These are phyloP conservation scores for Schizopora paradoxa DNA, from an alignment of 1,284 basidiomycete species.

Conservation along the genomic window DNA sequence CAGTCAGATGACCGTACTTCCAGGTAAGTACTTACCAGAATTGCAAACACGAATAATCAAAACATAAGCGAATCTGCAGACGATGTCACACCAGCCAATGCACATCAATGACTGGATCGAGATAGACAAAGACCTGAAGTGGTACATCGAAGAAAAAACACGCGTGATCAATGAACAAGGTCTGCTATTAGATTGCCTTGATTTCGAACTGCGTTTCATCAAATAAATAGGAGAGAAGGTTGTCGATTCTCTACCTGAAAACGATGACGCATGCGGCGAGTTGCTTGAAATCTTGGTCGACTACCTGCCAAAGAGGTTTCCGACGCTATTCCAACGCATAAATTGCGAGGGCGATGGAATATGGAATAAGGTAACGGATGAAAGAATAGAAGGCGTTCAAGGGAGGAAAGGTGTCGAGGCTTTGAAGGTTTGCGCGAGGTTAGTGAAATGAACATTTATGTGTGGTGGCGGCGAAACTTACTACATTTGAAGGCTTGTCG, in stretches of 20 bases:
- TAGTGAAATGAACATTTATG: neutral
- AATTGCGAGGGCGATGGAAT: constrained; percentile 25
- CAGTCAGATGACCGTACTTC: constrained; percentile 32
- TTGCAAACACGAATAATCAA: neutral
- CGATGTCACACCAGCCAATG: constrained; percentile 38
- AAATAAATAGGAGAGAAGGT: constrained; percentile 29
- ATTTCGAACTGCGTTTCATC: constrained; percentile 1
- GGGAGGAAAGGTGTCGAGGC: constrained; percentile 29
- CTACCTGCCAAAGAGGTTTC: constrained; percentile 36
- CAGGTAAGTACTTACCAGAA: constrained; percentile 23
- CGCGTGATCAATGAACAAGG: constrained; percentile 32
- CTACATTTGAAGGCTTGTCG: constrained; percentile 30
- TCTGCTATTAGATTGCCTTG: constrained; percentile 8
- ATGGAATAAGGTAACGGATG: constrained; percentile 32
- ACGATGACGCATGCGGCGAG: constrained; percentile 34
- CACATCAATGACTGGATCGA: constrained; percentile 39
- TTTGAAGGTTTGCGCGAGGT: constrained; percentile 27
- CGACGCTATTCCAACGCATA: constrained; percentile 30
- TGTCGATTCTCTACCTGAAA: constrained; percentile 35
- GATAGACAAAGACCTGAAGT: constrained; percentile 34
- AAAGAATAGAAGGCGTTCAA: constrained; percentile 22
- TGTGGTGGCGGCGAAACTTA: neutral
- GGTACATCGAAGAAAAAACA: constrained; percentile 36
- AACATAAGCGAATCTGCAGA: constrained; percentile 18
- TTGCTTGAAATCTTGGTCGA: constrained; percentile 33